Conservation (phyloP, 2,329 filamentous ascomycete species). For the Podosphaera xanthii region DNA sequence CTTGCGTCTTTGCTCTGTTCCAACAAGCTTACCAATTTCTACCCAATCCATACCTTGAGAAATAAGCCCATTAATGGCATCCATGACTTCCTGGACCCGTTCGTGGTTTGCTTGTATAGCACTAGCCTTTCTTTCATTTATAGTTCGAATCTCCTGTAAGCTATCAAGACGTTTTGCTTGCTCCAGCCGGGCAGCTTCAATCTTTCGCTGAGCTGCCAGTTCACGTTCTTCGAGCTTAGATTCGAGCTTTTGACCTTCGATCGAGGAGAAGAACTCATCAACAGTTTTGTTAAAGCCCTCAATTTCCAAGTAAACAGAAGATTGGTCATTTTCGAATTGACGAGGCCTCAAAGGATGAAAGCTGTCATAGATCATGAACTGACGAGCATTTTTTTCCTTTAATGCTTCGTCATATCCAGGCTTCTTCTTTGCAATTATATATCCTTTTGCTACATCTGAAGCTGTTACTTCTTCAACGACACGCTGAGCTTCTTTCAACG, state of each 20-base stretch:
- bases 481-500: slow-evolving; percentile 45
- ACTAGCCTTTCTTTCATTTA: slow-evolving; percentile 72
- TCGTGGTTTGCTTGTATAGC: slow-evolving; percentile 82
- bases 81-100: slow-evolving; percentile 76
- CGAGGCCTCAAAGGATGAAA: slow-evolving; percentile 79
- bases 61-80: slow-evolving; percentile 79
- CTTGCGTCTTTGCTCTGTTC: slow-evolving; percentile 56
- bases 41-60: slow-evolving; percentile 95
- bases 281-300: slow-evolving; percentile 80
- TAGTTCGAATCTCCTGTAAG: slow-evolving; percentile 54
- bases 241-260: slow-evolving; percentile 82
- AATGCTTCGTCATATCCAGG: slow-evolving; percentile 12
- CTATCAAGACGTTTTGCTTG: slow-evolving; percentile 70
- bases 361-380: slow-evolving; percentile 57
- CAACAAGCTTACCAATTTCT: slow-evolving; percentile 69
- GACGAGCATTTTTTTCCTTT: slow-evolving; percentile 18
- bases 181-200: slow-evolving; percentile 65
- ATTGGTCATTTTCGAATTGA: slow-evolving; percentile 49
- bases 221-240: slow-evolving; percentile 66
- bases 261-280: slow-evolving; percentile 90
- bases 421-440: slow-evolving; percentile 58
- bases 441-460: slow-evolving; percentile 47
- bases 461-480: slow-evolving; percentile 47
- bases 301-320: slow-evolving; percentile 49
- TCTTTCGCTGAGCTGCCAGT: slow-evolving; percentile 55